A percentile compares a stretch with the other conserved stretches of the same genome.
Evolutionary conservation across 2,329 filamentous ascomycete genomes (phyloP).

Genomic region (Paracoccidioides lutzii): DNA sequence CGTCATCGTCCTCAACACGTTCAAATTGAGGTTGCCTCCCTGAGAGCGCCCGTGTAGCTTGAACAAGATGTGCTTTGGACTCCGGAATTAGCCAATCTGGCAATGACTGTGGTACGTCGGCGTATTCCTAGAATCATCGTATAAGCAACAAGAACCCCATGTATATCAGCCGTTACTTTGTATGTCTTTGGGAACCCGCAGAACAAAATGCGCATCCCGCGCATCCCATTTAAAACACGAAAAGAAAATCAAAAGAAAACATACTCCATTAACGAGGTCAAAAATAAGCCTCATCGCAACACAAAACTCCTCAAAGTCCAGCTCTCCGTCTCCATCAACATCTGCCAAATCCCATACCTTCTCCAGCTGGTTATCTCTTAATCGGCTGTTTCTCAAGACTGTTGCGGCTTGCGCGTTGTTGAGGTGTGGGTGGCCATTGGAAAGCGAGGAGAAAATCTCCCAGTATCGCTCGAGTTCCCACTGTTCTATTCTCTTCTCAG

Average conservation of each 20-base stretch:
- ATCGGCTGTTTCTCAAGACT: constrained; percentile 59
- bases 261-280: constrained; percentile 86
- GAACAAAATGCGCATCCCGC: not conserved
- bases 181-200: not conserved
- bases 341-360: constrained; percentile 94
- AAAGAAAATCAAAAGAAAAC: constrained; percentile 14
- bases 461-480: constrained; percentile 67
- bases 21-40: constrained; percentile 75
- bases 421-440: constrained; percentile 51
- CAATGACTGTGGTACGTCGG: constrained; percentile 70
- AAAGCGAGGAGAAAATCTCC: constrained; percentile 62
- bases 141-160: not conserved
- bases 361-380: constrained; percentile 77
- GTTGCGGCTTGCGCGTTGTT: constrained; percentile 57
- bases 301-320: constrained; percentile 99
- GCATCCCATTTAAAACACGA: constrained; percentile 1
- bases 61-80: constrained; percentile 81
- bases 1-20: constrained; percentile 63
- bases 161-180: not conserved
- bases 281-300: constrained; percentile 98
- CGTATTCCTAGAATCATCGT: constrained; percentile 53
- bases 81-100: constrained; percentile 97
- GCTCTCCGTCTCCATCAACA: constrained; percentile 90
- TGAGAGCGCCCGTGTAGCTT: constrained; percentile 66
- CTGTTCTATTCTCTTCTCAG: constrained; percentile 48